Base-by-base conservation (phyloP, 1,139 yeast species). In the Diutina sp. region DNA sequence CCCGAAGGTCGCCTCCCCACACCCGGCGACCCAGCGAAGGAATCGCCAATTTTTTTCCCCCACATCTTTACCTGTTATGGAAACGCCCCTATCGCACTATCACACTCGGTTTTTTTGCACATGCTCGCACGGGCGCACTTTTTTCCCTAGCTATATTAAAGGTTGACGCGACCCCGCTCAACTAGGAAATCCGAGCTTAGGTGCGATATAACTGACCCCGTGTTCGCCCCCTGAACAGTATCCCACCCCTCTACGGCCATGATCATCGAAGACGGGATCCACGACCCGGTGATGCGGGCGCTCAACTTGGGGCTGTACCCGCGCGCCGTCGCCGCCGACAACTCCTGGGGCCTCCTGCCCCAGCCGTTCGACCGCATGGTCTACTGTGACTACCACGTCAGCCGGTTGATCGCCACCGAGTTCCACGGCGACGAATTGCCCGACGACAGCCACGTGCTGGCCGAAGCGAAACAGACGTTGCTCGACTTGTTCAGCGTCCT, bases 301-400 rank as follows among this genome's bases (percentile, higher is more conserved):
- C 66, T 76, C 59, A 69, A 67, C 56, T 63, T 73, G 51, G 79
- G 79, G 18, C 66, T 74, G 56, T 76, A 74, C 58, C 80, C 80
- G 9, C 64, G 62, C 55, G 73, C 74, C 21, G 60, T 68, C 54
- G 41, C 16, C 28, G 44, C 51, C 32, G 14, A 7, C 35, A 4
- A 65, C 25, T 21, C 65, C 45, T 73, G 67, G 58, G 73, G 72
- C 60, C 72, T 72, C 32, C 70, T 76, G 32, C 71, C 68, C 56
- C 71, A 68, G 51, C 70, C 68, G 56, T 67, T 76, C 60, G 70
- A 71, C 57, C 78, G 72, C 58, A 63, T 73, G 48, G 65, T 72
- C 11, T 74, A 70, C 59, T 63, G 74, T 48, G 80, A 76, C 61
- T 72, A 72, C 62, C 74, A 74, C 62, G 65, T 75, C 55, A 77